phyloP scores from a whole-genome alignment of 495 filamentous ascomycete species.

The Lasiosphaeria miniovina region DNA sequence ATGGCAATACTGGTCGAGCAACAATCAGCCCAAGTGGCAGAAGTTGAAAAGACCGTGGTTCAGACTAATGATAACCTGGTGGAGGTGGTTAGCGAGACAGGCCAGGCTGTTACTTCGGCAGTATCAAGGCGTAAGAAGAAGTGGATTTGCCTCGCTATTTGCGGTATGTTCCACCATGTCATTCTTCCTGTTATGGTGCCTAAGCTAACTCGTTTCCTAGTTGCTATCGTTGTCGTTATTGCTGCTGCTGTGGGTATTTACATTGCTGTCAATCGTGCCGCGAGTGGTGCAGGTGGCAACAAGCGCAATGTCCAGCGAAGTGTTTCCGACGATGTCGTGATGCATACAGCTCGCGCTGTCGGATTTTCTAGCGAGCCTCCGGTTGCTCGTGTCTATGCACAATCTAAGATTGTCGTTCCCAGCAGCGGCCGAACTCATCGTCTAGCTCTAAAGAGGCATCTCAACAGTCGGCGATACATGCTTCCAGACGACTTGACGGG shows the following conservation, averaged over 20 bases:
- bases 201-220: slow-evolving; percentile 31
- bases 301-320: slow-evolving; percentile 29
- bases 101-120: slow-evolving; percentile 74
- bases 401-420: slow-evolving; percentile 24
- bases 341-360: slow-evolving; percentile 30
- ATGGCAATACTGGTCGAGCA: slow-evolving; percentile 70
- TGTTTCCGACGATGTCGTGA: slow-evolving; percentile 27
- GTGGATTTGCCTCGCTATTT: slow-evolving; percentile 90
- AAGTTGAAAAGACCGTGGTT: slow-evolving; percentile 79
- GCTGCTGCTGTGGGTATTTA: slow-evolving; percentile 49
- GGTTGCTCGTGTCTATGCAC: slow-evolving; percentile 20
- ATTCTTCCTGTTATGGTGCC: not conserved
- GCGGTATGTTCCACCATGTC: slow-evolving; percentile 55
- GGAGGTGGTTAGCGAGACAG: slow-evolving; percentile 77
- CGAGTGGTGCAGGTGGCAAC: slow-evolving; percentile 10
- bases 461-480: not conserved
- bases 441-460: not conserved
- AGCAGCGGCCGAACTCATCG: slow-evolving; percentile 6
- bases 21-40: slow-evolving; percentile 71
- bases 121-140: slow-evolving; percentile 84
- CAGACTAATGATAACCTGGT: slow-evolving; percentile 74
- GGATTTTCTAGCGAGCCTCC: slow-evolving; percentile 22
- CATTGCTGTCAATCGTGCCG: slow-evolving; percentile 33
- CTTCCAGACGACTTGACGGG: not conserved
- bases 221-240: slow-evolving; percentile 50